A percentile compares a stretch with the other conserved stretches of the same genome.
Conservation (phyloP, 495 filamentous ascomycete species). For the Letharia columbiana region DNA sequence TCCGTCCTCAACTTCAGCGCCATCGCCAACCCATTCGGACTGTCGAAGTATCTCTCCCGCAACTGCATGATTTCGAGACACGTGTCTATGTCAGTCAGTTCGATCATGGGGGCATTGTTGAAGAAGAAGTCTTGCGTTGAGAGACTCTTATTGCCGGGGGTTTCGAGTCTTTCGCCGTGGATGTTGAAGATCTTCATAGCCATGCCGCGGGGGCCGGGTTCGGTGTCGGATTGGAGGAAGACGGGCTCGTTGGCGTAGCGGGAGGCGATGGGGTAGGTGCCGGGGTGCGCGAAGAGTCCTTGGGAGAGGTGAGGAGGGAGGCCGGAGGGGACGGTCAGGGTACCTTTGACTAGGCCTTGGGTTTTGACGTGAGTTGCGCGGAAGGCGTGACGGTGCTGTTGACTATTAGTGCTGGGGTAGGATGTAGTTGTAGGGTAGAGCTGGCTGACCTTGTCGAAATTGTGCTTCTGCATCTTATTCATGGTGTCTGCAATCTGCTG, state of each 20-base stretch:
- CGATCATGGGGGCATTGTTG: constrained; percentile 23
- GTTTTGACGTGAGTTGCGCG: constrained; percentile 24
- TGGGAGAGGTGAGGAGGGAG: constrained; percentile 23
- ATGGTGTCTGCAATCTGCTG: constrained; percentile 22
- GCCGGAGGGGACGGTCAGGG: constrained; percentile 18
- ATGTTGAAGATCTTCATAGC: constrained; percentile 16
- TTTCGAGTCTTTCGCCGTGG: constrained; percentile 10
- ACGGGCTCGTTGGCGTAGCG: constrained; percentile 17
- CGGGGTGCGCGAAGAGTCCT: constrained; percentile 22
- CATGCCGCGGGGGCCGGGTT: constrained; percentile 17
- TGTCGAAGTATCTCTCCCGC: constrained; percentile 20
- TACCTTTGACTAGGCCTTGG: constrained; percentile 26
- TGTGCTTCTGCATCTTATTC: constrained; percentile 27
- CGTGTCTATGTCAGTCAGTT: constrained; percentile 20
- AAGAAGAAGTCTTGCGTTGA: constrained; percentile 21
- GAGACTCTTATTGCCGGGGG: not conserved
- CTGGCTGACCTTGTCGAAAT: constrained; percentile 19
- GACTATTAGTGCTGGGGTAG: not conserved
- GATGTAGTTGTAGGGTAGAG: no score
- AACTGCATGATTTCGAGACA: constrained; percentile 19
- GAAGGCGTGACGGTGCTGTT: constrained; percentile 25
- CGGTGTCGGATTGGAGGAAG: constrained; percentile 19
- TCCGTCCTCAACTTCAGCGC: constrained; percentile 15
- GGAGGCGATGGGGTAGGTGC: not conserved
- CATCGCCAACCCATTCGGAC: not conserved